Evolutionary conservation across 2,329 filamentous ascomycete species (phyloP).

Genomic region (Fusarium penzigii): DNA sequence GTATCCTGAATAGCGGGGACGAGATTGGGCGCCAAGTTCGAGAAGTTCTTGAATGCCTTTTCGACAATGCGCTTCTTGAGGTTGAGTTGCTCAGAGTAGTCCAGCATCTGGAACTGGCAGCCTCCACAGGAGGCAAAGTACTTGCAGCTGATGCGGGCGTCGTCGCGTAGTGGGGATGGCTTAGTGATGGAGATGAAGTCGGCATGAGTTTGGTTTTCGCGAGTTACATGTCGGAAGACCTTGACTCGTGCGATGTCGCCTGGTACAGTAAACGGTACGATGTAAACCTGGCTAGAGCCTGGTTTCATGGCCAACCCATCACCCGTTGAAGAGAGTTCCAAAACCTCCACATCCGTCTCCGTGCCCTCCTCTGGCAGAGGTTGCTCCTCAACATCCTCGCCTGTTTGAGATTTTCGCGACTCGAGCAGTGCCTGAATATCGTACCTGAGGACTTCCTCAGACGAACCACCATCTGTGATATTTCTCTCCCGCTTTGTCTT

Average conservation of each 20-base stretch:
- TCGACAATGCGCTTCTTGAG: conserved; percentile 87
- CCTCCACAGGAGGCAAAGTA: conserved; percentile 90
- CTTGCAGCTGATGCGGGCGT: conserved; percentile 73
- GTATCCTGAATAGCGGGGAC: conserved; percentile 80
- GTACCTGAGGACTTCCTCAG: conserved; percentile 65
- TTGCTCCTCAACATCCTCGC: conserved; percentile 32
- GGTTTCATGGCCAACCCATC: conserved; percentile 81
- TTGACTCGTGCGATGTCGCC: conserved; percentile 81
- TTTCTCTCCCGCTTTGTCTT: conserved; percentile 61
- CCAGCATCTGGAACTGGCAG: conserved; percentile 97
- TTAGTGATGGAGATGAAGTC: conserved; percentile 79
- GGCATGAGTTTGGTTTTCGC: conserved; percentile 70
- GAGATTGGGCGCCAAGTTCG: conserved; percentile 71
- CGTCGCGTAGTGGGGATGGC: conserved; percentile 75
- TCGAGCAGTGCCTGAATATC: conserved; percentile 61
- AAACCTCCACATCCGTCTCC: conserved; percentile 80
- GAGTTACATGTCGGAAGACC: conserved; percentile 69
- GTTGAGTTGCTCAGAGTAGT: conserved; percentile 80
- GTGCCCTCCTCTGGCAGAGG: conserved; percentile 65
- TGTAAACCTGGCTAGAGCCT: conserved; percentile 68
- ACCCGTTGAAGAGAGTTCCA: conserved; percentile 84
- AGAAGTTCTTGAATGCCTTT: conserved; percentile 91
- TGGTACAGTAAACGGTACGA: conserved; percentile 85
- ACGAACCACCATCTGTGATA: conserved; percentile 58
- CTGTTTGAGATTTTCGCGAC: conserved; percentile 37